Evolutionary conservation across 2,329 filamentous ascomycete genomes (phyloP).

Genomic region (Pseudopyricularia javanii): DNA sequence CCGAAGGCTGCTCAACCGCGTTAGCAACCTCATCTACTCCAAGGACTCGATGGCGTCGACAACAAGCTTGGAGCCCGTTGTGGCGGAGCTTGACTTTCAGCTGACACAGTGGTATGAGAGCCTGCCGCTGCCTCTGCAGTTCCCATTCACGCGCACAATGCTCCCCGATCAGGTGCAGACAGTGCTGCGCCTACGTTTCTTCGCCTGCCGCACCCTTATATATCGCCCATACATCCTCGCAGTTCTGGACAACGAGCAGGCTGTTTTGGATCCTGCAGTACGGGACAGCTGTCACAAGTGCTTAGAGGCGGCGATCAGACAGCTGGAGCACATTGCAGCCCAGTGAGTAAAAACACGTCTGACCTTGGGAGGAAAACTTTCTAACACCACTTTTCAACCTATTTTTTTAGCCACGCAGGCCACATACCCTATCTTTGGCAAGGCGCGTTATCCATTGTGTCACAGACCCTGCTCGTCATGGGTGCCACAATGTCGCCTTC

Average conservation of each 20-base stretch:
- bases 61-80: slow-evolving; percentile 62
- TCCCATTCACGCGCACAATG: slow-evolving; percentile 56
- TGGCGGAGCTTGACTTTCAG: slow-evolving; percentile 71
- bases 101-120: slow-evolving; percentile 77
- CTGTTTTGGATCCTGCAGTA: slow-evolving; percentile 58
- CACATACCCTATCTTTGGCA: slow-evolving; percentile 83
- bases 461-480: slow-evolving; percentile 73
- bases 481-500: slow-evolving; percentile 70
- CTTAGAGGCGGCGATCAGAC: slow-evolving; percentile 66
- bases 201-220: slow-evolving; percentile 76
- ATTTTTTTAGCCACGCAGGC: slow-evolving; percentile 51
- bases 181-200: slow-evolving; percentile 67
- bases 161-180: slow-evolving; percentile 67
- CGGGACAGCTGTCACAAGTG: slow-evolving; percentile 72
- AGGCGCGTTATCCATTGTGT: slow-evolving; percentile 71
- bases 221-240: slow-evolving; percentile 74
- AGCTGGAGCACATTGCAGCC: slow-evolving; percentile 66
- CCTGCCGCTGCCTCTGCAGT: slow-evolving; percentile 62
- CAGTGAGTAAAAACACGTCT: slow-evolving; percentile 42
- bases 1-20: slow-evolving; percentile 62
- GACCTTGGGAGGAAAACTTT: background rate
- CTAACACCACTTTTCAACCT: slow-evolving; percentile 11
- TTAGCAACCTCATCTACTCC: slow-evolving; percentile 69
- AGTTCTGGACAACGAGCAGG: slow-evolving; percentile 65
- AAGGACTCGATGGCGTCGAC: slow-evolving; percentile 61